These are phyloP conservation scores for Collybiopsis confluens DNA, from an alignment of 768 basidiomycete species.

Conservation along the genomic window DNA sequence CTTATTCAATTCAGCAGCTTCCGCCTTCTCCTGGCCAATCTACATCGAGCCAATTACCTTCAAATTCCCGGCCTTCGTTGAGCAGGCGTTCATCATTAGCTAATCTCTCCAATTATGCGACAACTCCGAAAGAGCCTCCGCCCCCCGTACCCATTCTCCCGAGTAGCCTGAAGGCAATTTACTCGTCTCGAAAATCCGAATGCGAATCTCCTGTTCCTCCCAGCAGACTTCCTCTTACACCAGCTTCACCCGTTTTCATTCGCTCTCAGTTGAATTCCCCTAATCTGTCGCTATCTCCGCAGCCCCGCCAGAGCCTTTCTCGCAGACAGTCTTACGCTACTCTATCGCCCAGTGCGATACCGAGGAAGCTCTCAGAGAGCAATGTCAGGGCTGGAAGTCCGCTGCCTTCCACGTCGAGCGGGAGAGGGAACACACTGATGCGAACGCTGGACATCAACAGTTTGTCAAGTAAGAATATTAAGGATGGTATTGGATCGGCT, in stretches of 20 bases:
- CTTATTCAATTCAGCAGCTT: slow-evolving; percentile 10
- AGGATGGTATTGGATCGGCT: neutral
- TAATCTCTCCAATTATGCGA: slow-evolving; percentile 4
- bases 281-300: neutral
- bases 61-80: slow-evolving; percentile 7
- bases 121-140: slow-evolving; percentile 1
- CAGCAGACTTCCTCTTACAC: neutral
- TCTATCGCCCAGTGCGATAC: slow-evolving; percentile 18
- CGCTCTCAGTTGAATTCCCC: neutral
- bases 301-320: slow-evolving; percentile 15
- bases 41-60: slow-evolving; percentile 4
- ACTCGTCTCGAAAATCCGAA: neutral
- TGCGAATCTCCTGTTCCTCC: neutral
- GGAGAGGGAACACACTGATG: slow-evolving; percentile 17
- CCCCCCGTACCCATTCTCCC: no score
- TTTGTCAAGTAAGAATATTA: slow-evolving; percentile 13
- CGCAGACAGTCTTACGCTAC: slow-evolving; percentile 24
- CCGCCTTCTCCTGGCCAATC: slow-evolving; percentile 7
- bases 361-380: slow-evolving; percentile 29
- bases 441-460: slow-evolving; percentile 16
- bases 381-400: slow-evolving; percentile 17
- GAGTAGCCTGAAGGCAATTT: neutral
- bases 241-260: neutral
- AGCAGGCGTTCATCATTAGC: slow-evolving; percentile 2
- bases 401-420: slow-evolving; percentile 1